Conservation (phyloP, 83 land plant species). For the Picea mariana region DNA sequence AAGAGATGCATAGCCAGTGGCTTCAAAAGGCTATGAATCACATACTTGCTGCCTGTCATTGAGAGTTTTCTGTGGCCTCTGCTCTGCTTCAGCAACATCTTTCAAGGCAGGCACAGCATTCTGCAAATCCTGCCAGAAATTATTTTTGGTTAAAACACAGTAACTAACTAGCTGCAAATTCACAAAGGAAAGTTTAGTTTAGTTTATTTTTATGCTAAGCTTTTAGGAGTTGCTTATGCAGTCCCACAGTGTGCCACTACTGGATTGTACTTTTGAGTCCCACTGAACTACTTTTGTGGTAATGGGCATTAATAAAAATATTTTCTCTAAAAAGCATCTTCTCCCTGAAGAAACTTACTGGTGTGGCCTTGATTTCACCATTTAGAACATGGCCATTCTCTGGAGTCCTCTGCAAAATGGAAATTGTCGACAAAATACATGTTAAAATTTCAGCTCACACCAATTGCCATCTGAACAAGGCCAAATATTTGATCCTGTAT, state of each 20-base stretch:
- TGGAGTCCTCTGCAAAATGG: constrained; percentile 54
- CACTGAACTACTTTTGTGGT: no score
- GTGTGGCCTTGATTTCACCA: constrained; percentile 21
- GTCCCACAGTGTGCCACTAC: no score
- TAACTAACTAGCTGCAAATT: constrained; percentile 1
- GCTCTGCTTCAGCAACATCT: constrained; percentile 33
- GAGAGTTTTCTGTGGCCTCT: constrained; percentile 39
- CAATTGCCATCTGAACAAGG: not conserved
- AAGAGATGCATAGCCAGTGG: no score
- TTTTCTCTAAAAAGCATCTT: constrained; percentile 43
- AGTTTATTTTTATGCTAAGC: no score
- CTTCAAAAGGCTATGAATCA: no score
- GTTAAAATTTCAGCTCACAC: not conserved
- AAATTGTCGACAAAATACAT: constrained; percentile 21
- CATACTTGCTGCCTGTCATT: constrained; percentile 33
- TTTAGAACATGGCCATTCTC: constrained; percentile 52
- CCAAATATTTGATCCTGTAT: not conserved
- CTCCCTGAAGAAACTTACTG: constrained; percentile 42
- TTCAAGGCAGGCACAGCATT: constrained; percentile 28
- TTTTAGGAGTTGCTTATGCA: no score
- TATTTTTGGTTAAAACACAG: not conserved
- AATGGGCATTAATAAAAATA: no score
- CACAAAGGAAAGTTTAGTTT: not conserved
- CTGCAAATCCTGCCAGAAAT: constrained; percentile 30
- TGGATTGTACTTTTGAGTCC: no score